Evolutionary conservation across 192 early-diverging fungal species (phyloP).

Genomic region (Podochytrium sp.): DNA sequence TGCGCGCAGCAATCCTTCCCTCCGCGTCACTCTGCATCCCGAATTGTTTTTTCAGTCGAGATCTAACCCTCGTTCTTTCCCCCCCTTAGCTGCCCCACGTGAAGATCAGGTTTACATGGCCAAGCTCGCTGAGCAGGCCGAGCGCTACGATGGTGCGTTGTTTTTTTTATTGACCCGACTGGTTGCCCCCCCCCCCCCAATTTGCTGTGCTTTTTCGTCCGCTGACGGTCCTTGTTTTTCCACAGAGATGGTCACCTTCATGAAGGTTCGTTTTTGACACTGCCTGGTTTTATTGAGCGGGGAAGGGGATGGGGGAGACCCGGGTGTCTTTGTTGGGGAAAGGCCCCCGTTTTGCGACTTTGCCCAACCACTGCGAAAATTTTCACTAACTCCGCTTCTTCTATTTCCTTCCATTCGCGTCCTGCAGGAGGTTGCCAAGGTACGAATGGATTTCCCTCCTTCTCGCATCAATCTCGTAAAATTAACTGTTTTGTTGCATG

Average conservation of each 20-base stretch:
- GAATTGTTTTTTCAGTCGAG: no score
- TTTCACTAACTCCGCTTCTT: neutral
- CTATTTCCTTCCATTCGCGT: neutral
- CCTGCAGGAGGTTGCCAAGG: conserved; percentile 79
- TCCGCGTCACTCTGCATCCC: no score
- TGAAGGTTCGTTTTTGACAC: conserved; percentile 58
- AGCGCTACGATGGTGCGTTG: conserved; percentile 95
- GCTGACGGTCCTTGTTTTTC: neutral
- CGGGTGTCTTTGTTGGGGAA: no score
- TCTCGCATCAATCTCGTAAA: neutral
- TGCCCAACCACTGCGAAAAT: neutral
- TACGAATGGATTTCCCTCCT: conserved; percentile 40
- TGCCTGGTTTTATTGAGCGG: neutral
- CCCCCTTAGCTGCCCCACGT: conserved; percentile 23
- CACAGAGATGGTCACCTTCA: conserved; percentile 83
- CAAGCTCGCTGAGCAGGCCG: conserved; percentile 98
- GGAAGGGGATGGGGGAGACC: no score
- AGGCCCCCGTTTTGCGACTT: no score
- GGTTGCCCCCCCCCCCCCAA: neutral
- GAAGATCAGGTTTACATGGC: conserved; percentile 95
- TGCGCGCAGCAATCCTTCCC: no score
- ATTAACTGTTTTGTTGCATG: neutral
- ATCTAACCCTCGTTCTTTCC: neutral
- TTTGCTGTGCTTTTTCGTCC: neutral
- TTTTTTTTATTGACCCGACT: neutral